Evolutionary conservation across 441 rosid species (phyloP).

Genomic region (Omphalea diandra): DNA sequence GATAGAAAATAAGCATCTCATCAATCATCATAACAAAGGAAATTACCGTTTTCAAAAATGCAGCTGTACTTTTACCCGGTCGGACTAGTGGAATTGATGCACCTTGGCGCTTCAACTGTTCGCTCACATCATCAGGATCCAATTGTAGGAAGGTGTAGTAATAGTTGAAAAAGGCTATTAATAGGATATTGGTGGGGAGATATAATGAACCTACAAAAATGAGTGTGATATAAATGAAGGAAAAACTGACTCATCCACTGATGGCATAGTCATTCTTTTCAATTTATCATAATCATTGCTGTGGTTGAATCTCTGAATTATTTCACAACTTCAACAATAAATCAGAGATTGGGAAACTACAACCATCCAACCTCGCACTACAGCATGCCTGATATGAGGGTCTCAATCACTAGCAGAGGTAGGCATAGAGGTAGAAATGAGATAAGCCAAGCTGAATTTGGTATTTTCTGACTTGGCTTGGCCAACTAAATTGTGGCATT

Average conservation of each 20-base stretch:
- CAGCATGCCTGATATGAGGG: not conserved
- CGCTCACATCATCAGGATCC: conserved; percentile 98
- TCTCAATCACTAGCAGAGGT: not conserved
- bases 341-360: not conserved
- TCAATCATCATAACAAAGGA: not conserved
- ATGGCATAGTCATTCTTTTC: not conserved
- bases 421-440: not conserved
- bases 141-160: conserved; percentile 96
- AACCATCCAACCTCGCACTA: not conserved
- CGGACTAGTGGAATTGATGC: conserved; percentile 95
- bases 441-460: not conserved
- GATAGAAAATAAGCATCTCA: not conserved
- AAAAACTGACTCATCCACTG: conserved; percentile 1
- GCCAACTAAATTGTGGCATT: not conserved
- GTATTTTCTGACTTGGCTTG: not conserved
- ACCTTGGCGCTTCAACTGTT: conserved; percentile 95
- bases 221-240: not conserved
- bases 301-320: not conserved
- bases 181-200: conserved; percentile 83
- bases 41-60: conserved; percentile 79
- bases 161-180: conserved; percentile 97
- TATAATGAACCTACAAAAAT: conserved; percentile 74
- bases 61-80: conserved; percentile 95
- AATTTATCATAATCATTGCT: not conserved
- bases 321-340: not conserved